Conservation (phyloP, 768 basidiomycete genomes). For the Psilocybe tampanensis region DNA sequence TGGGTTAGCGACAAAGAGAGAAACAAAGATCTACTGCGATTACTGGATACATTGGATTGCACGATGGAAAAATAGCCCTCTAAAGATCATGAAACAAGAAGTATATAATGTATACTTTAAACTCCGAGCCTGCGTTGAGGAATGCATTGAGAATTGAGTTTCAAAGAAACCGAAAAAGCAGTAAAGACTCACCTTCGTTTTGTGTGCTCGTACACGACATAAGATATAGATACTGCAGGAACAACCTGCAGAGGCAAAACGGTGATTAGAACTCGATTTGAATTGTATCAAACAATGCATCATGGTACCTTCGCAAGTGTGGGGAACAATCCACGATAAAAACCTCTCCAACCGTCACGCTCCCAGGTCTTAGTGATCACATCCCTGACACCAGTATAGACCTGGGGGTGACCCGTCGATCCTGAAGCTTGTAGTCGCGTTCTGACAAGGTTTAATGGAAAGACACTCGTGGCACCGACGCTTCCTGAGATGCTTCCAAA, state of each 20-base stretch:
- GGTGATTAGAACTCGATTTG: background rate
- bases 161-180: background rate
- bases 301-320: conserved; percentile 82
- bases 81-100: conserved; percentile 21
- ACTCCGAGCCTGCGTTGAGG: conserved; percentile 56
- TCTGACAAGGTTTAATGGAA: conserved; percentile 89
- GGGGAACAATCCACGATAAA: conserved; percentile 91
- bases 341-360: conserved; percentile 90
- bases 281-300: background rate
- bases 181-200: conserved; percentile 65
- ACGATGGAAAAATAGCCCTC: conserved; percentile 12
- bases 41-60: conserved; percentile 27
- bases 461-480: conserved; percentile 92
- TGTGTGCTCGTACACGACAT: conserved; percentile 89
- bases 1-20: conserved; percentile 8
- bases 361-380: conserved; percentile 79
- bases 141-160: background rate
- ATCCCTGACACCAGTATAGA: conserved; percentile 86
- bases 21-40: conserved; percentile 12
- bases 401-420: conserved; percentile 91
- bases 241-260: conserved; percentile 64
- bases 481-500: conserved; percentile 94
- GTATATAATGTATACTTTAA: conserved; percentile 21
- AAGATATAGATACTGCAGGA: conserved; percentile 95
- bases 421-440: conserved; percentile 97